Percentiles rank a stretch among this genome's conserved stretches.
Evolutionary conservation across 345 rosid genomes (phyloP).

Genomic region (Citropsis articulata): DNA sequence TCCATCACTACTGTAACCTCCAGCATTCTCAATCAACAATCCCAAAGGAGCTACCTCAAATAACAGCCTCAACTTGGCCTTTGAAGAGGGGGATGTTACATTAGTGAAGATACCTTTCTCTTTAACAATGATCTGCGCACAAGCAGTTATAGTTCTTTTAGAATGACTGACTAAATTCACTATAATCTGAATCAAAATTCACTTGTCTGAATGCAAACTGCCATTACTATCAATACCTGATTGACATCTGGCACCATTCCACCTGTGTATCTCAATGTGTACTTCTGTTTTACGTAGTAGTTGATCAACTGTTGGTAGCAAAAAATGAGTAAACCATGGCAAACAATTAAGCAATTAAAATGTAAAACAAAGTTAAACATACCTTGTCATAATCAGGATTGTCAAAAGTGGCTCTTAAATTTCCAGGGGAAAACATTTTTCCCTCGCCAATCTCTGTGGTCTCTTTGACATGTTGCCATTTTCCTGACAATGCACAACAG

Average conservation of each 20-base stretch:
- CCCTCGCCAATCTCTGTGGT: slow-evolving; percentile 86
- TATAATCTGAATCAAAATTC: not conserved
- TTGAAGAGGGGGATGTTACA: slow-evolving; percentile 81
- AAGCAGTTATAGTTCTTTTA: not conserved
- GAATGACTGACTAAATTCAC: not conserved
- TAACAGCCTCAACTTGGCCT: slow-evolving; percentile 85
- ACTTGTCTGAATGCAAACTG: not conserved
- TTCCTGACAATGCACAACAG: slow-evolving; percentile 47
- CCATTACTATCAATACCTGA: slow-evolving; percentile 43
- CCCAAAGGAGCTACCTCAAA: slow-evolving; percentile 95
- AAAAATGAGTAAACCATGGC: not conserved
- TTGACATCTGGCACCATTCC: slow-evolving; percentile 99
- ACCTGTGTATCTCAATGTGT: slow-evolving; percentile 97
- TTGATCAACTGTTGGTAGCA: slow-evolving; percentile 57
- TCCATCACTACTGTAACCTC: slow-evolving; percentile 93
- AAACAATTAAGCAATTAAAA: not conserved
- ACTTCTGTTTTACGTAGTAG: slow-evolving; percentile 85
- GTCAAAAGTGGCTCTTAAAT: slow-evolving; percentile 92
- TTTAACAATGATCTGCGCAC: slow-evolving; percentile 75
- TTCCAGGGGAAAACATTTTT: slow-evolving; percentile 94
- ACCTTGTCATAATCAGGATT: slow-evolving; percentile 81
- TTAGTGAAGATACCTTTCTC: slow-evolving; percentile 96
- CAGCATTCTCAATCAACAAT: slow-evolving; percentile 77
- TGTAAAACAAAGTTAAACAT: not conserved
- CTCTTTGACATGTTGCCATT: slow-evolving; percentile 96